Conservation (phyloP, 352 stramenopile species). For the Phytophthora fragariaefolia region DNA sequence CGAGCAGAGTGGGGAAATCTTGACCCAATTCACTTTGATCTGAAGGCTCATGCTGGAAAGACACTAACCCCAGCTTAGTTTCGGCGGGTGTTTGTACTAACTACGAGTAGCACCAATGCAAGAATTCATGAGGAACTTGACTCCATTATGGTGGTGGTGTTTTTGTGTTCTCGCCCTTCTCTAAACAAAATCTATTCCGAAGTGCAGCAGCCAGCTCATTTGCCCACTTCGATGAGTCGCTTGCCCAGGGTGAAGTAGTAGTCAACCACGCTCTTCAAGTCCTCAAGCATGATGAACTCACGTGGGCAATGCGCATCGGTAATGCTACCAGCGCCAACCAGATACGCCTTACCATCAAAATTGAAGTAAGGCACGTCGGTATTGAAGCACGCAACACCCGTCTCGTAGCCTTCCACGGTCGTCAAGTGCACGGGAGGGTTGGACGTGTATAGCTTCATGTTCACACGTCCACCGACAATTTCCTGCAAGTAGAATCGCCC, state of each 20-base stretch:
- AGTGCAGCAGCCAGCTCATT: conserved; percentile 28
- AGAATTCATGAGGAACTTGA: no score
- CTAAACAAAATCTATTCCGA: conserved; percentile 2
- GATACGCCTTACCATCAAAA: conserved; percentile 80
- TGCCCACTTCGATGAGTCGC: conserved; percentile 57
- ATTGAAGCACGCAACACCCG: conserved; percentile 88
- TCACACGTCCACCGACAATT: conserved; percentile 65
- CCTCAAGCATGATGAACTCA: conserved; percentile 76
- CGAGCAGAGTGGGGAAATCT: conserved; percentile 58
- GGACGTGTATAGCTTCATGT: conserved; percentile 85
- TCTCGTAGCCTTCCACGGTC: conserved; percentile 86
- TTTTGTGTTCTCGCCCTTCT: background rate
- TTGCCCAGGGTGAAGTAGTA: conserved; percentile 80
- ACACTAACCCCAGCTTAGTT: conserved; percentile 13
- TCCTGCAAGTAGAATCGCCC: conserved; percentile 29
- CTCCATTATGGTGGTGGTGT: no score
- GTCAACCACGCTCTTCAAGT: conserved; percentile 64
- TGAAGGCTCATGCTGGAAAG: conserved; percentile 31
- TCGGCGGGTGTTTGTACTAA: no score
- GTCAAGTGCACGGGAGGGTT: conserved; percentile 84
- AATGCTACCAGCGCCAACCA: conserved; percentile 78
- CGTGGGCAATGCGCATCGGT: conserved; percentile 76
- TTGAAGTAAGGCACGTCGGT: conserved; percentile 91
- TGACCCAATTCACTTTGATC: conserved; percentile 69
- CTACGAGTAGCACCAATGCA: no score